Conservation (phyloP, 2,329 filamentous ascomycete species). For the Sporothrix mexicana region DNA sequence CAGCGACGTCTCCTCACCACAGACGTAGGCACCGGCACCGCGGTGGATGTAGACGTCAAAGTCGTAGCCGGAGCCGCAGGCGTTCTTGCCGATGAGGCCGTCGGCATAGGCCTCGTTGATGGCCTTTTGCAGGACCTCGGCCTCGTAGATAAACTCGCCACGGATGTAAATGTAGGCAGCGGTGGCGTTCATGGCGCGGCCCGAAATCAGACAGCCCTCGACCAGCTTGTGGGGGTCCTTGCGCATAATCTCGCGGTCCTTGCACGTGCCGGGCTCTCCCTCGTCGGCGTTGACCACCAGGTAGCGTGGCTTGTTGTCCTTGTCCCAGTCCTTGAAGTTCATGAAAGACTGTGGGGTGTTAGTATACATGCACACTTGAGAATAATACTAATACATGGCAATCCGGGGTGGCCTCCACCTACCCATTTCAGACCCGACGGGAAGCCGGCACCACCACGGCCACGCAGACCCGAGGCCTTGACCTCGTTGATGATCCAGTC, state of each 20-base stretch:
- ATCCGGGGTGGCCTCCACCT: conserved; percentile 48
- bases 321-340: conserved; percentile 99
- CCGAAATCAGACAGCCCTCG: conserved; percentile 94
- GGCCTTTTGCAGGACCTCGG: conserved; percentile 87
- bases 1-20: conserved; percentile 95
- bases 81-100: conserved; percentile 96
- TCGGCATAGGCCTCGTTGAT: conserved; percentile 98
- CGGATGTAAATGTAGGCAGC: conserved; percentile 99
- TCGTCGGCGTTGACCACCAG: conserved; percentile 98
- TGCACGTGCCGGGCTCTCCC: conserved; percentile 98
- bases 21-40: conserved; percentile 96
- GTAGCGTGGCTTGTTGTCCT: conserved; percentile 94
- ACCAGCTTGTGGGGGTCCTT: conserved; percentile 99
- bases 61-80: conserved; percentile 94
- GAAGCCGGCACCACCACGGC: conserved; percentile 96
- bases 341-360: conserved; percentile 79
- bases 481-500: conserved; percentile 99
- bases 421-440: conserved; percentile 99
- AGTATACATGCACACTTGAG: not conserved
- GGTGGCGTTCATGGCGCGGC: conserved; percentile 97
- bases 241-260: conserved; percentile 99
- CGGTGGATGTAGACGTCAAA: conserved; percentile 98
- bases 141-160: conserved; percentile 97
- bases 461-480: conserved; percentile 93
- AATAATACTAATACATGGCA: too few relatives aligned